phyloP scores from a whole-genome alignment of 129 eudicot genomes.

The Apium graveolens region DNA sequence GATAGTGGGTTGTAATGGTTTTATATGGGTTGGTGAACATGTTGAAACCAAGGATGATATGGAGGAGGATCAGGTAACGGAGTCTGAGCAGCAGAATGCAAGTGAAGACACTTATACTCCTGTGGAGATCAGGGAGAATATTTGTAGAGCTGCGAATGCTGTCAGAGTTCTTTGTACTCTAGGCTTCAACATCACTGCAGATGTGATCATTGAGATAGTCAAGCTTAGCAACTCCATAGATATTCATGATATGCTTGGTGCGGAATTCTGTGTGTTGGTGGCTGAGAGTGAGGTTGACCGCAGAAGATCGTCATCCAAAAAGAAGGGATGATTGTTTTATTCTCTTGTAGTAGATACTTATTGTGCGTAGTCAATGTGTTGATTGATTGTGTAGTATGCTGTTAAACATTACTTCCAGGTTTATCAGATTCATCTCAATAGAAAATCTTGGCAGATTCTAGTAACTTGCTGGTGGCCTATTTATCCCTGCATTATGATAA shows the following conservation, averaged over 20 bases:
- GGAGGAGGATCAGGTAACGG: conserved; percentile 42
- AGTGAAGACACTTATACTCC: conserved; percentile 46
- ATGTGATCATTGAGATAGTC: conserved; percentile 49
- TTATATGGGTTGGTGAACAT: conserved; percentile 88
- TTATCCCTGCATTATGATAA: too few species aligned
- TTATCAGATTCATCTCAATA: not conserved
- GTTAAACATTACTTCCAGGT: not conserved
- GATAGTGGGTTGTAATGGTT: conserved; percentile 83
- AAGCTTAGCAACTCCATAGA: conserved; percentile 40
- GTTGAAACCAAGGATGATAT: conserved; percentile 60
- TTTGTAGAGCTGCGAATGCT: conserved; percentile 79
- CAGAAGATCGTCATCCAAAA: conserved; percentile 36
- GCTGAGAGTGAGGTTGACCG: conserved; percentile 84
- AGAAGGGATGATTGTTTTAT: conserved; percentile 22
- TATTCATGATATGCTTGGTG: conserved; percentile 86
- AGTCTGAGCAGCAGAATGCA: conserved; percentile 26
- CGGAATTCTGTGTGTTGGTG: conserved; percentile 77
- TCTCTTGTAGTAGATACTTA: not conserved
- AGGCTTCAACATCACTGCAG: conserved; percentile 62
- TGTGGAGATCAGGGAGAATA: conserved; percentile 50
- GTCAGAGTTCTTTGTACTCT: conserved; percentile 58
- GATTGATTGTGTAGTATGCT: not conserved
- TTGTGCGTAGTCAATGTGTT: not conserved
- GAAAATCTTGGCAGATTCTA: not conserved
- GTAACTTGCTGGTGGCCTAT: not conserved